Percentiles rank a stretch among this genome's conserved stretches.
Evolutionary conservation across 768 basidiomycete species (phyloP).

Genomic region (Pleurotus ostreatus): DNA sequence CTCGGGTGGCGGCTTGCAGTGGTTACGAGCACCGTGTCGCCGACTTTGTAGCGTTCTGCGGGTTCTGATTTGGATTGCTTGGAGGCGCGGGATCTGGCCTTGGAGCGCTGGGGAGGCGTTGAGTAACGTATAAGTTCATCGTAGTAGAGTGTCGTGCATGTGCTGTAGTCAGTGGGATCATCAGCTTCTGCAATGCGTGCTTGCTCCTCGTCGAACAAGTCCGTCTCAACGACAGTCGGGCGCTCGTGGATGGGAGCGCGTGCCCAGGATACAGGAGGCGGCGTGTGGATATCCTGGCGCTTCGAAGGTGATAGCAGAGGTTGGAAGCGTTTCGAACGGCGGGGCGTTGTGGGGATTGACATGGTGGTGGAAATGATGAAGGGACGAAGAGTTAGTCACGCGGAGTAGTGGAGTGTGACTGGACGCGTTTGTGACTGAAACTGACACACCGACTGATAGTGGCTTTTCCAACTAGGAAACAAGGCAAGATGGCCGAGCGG

Average conservation of each 20-base stretch:
- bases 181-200: slow-evolving; percentile 4
- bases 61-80: slow-evolving; percentile 15
- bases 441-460: not conserved
- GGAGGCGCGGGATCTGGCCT: slow-evolving; percentile 4
- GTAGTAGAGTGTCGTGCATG: slow-evolving; percentile 2
- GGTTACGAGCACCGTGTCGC: slow-evolving; percentile 65
- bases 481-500: slow-evolving; percentile 18
- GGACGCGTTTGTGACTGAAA: slow-evolving; percentile 6
- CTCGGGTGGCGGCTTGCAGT: slow-evolving; percentile 50
- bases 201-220: slow-evolving; percentile 9
- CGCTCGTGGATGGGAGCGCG: slow-evolving; percentile 1
- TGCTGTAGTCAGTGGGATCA: not conserved
- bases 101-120: not conserved
- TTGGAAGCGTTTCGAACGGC: slow-evolving; percentile 13
- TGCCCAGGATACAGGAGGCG: slow-evolving; percentile 2
- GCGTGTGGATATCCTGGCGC: not conserved
- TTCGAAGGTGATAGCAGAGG: slow-evolving; percentile 6
- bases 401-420: not conserved
- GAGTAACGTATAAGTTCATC: not conserved
- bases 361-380: slow-evolving; percentile 1
- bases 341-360: slow-evolving; percentile 7
- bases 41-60: slow-evolving; percentile 38
- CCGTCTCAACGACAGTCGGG: slow-evolving; percentile 1
- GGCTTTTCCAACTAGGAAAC: not conserved
- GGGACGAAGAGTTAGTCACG: not conserved